These are phyloP conservation scores for Cylindrotheca fusiformis DNA, from an alignment of 108 stramenopile species.

Conservation along the genomic window DNA sequence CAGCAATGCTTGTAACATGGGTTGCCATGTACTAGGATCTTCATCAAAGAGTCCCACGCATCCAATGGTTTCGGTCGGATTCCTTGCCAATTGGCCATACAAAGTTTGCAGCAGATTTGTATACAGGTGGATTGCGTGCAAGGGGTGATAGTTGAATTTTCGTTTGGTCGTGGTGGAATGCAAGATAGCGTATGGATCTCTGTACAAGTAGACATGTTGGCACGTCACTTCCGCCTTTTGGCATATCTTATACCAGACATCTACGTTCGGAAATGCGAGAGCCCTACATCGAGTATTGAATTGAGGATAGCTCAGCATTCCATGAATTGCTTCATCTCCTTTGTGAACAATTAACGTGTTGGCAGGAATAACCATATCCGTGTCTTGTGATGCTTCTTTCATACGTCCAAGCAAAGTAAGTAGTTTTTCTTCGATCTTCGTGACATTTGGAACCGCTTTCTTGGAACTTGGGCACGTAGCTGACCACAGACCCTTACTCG, in stretches of 20 bases:
- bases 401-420: too few species aligned
- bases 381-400: too few species aligned
- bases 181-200: slow-evolving; percentile 18
- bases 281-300: slow-evolving; percentile 12
- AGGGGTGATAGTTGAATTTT: not conserved
- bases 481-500: too few species aligned
- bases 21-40: not conserved
- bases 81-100: not conserved
- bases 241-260: slow-evolving; percentile 23
- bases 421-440: too few species aligned
- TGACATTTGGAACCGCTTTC: too few species aligned
- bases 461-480: too few species aligned
- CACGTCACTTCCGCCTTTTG: slow-evolving; percentile 20
- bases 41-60: slow-evolving; percentile 2
- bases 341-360: too few species aligned
- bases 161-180: slow-evolving; percentile 13
- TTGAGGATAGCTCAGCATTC: too few species aligned
- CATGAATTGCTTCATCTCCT: too few species aligned
- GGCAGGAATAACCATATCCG: too few species aligned
- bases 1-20: not conserved
- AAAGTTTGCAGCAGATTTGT: slow-evolving; percentile 5
- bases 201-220: slow-evolving; percentile 21
- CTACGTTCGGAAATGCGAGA: slow-evolving; percentile 23
- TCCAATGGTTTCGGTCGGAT: slow-evolving; percentile 3
- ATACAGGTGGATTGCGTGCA: slow-evolving; percentile 19